Conservation (phyloP, 2,329 filamentous ascomycete species). For the Colletotrichum eremochloae region DNA sequence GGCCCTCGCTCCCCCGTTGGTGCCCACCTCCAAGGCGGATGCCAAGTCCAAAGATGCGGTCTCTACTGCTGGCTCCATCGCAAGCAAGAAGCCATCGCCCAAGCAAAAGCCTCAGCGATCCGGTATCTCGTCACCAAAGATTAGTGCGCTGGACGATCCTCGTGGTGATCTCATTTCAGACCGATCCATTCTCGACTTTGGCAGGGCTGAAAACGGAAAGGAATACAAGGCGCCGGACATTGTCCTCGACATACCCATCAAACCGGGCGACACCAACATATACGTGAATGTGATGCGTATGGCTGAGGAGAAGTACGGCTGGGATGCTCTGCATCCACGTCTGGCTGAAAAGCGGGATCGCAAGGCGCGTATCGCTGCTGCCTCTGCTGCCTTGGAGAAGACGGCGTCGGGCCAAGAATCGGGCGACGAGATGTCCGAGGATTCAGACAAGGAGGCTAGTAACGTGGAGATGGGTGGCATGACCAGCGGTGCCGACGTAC, state of each 20-base stretch:
- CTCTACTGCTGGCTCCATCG: slow-evolving; percentile 29
- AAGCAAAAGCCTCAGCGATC: slow-evolving; percentile 60
- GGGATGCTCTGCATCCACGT: slow-evolving; percentile 92
- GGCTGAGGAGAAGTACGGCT: slow-evolving; percentile 94
- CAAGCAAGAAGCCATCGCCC: slow-evolving; percentile 61
- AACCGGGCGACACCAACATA: slow-evolving; percentile 82
- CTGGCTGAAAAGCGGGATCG: slow-evolving; percentile 90
- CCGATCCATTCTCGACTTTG: slow-evolving; percentile 73
- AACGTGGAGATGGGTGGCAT: slow-evolving; percentile 87
- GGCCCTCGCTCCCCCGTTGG: slow-evolving; percentile 52
- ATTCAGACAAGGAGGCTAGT: slow-evolving; percentile 82
- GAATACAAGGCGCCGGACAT: slow-evolving; percentile 79
- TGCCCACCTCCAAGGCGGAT: slow-evolving; percentile 45
- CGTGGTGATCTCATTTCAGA: slow-evolving; percentile 42
- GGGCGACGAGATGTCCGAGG: slow-evolving; percentile 87
- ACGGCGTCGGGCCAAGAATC: slow-evolving; percentile 77
- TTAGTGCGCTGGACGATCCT: slow-evolving; percentile 63
- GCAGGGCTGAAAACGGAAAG: slow-evolving; percentile 69
- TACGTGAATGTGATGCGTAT: slow-evolving; percentile 96
- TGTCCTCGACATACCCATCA: slow-evolving; percentile 83
- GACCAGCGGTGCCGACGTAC: slow-evolving; percentile 71
- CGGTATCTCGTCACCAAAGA: slow-evolving; percentile 63
- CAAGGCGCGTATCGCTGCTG: slow-evolving; percentile 88
- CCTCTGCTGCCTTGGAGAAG: slow-evolving; percentile 86
- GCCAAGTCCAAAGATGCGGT: slow-evolving; percentile 35